Evolutionary conservation across 331 rosid genomes (phyloP).

Genomic region (Malus hybrid): DNA sequence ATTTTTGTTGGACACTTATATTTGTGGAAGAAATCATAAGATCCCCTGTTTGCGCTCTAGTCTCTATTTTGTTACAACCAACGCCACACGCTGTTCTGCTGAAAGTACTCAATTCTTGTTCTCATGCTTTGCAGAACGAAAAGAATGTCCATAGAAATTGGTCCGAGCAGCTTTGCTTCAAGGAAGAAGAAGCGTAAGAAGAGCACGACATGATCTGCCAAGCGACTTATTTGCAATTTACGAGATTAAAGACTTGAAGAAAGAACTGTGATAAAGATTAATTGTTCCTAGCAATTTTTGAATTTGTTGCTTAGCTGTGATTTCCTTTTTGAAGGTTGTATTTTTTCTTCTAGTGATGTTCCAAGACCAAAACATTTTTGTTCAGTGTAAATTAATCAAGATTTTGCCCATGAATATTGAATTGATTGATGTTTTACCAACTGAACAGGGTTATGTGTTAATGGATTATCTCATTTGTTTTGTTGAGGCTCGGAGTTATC

Average conservation of each 20-base stretch:
- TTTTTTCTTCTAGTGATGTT: neutral
- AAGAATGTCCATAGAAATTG: slow-evolving; percentile 79
- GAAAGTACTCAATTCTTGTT: neutral
- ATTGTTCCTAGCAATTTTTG: neutral
- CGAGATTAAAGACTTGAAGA: neutral
- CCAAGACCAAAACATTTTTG: neutral
- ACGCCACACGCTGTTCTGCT: neutral
- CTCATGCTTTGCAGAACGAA: slow-evolving; percentile 48
- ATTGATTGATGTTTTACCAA: neutral
- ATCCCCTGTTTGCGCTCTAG: neutral
- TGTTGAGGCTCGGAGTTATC: too few relatives aligned
- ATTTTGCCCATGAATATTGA: neutral
- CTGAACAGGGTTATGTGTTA: neutral
- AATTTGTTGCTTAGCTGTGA: neutral
- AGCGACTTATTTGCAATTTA: slow-evolving; percentile 1
- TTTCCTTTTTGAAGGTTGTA: neutral
- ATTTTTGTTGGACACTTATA: neutral
- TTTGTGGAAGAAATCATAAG: too few relatives aligned
- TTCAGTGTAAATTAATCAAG: neutral
- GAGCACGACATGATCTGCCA: slow-evolving; percentile 17
- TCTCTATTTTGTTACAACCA: neutral
- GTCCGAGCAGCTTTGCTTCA: slow-evolving; percentile 85
- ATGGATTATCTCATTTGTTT: neutral
- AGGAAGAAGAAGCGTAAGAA: slow-evolving; percentile 85
- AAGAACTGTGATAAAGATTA: neutral